Evolutionary conservation across 805 yeast genomes (phyloP).

Genomic region (Pichia manshurica): DNA sequence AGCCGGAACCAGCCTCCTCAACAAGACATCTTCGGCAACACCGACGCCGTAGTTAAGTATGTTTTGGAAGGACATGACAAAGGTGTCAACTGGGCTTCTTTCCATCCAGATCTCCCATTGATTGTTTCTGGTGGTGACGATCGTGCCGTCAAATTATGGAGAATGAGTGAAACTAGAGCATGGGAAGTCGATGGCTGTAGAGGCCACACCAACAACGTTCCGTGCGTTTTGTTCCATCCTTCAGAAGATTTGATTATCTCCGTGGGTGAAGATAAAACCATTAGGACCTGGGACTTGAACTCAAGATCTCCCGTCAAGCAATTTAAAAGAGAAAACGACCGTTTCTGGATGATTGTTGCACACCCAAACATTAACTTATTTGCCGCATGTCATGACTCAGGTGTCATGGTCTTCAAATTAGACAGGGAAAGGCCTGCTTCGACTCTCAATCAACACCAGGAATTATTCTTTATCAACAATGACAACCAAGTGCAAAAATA

Average conservation of each 20-base stretch:
- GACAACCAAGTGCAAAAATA: slow-evolving; percentile 83
- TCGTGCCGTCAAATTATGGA: slow-evolving; percentile 90
- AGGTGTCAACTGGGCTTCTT: slow-evolving; percentile 97
- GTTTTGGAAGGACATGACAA: slow-evolving; percentile 97
- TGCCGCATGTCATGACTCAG: slow-evolving; percentile 95
- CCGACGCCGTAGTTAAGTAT: slow-evolving; percentile 90
- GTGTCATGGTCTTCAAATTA: slow-evolving; percentile 95
- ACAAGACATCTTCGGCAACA: slow-evolving; percentile 91
- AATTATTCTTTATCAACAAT: slow-evolving; percentile 66
- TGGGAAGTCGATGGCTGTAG: slow-evolving; percentile 99
- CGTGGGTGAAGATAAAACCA: slow-evolving; percentile 92
- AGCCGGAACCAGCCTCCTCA: slow-evolving; percentile 61
- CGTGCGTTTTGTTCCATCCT: slow-evolving; percentile 88
- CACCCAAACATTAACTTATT: slow-evolving; percentile 90
- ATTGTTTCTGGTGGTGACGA: slow-evolving; percentile 97
- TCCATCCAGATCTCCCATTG: slow-evolving; percentile 93
- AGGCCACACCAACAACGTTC: slow-evolving; percentile 93
- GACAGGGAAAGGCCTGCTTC: slow-evolving; percentile 96
- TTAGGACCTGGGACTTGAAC: slow-evolving; percentile 95
- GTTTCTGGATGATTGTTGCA: slow-evolving; percentile 87
- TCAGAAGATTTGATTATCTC: slow-evolving; percentile 87
- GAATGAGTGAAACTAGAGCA: slow-evolving; percentile 95
- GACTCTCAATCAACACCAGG: slow-evolving; percentile 47
- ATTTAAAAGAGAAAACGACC: slow-evolving; percentile 86
- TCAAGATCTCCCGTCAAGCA: slow-evolving; percentile 90